Base-by-base conservation (phyloP, 148 eudicot genomes). In the Camellia lanceoleosa region DNA sequence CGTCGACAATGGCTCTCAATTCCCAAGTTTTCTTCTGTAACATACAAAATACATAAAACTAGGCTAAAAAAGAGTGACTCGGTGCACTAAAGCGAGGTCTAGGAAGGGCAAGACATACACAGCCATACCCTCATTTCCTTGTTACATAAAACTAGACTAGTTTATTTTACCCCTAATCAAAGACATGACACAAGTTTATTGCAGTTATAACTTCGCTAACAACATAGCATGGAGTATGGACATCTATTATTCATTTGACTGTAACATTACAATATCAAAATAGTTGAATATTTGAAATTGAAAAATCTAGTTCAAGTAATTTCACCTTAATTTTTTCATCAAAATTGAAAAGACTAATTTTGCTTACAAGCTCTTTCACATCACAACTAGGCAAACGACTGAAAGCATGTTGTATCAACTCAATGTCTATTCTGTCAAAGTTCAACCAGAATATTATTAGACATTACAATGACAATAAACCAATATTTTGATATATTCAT, bases 61-160 rank as follows among this genome's bases (percentile, higher is more conserved):
- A 23, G 30, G 0, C 30, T 23, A 23, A 23, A 23, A 23, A 23
- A 23, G 30, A 23, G 30, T 23, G 30, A 23, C 30, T 23, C 30
- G 0, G 30, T 23, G 30, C 30, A 23, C 30, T 23, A 23, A 23
- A 23, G 30, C 30, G 30, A 23, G 30, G 30, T 23, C 30, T 23
- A 23, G 30, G 30, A 23, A 23, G 30, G 30, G 30, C 30, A 23
- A 23, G 30, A 23, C 30, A 23, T 23, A 23, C 30, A 23, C 30
- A 23, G 30, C 30, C 30, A 23, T 23, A 23, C 30, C 30, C 30
- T 23, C 30, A 23, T 23, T 23, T 23, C 30, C 30, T 23, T 73
- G 81, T 82, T 92, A 92, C 47, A 76, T 60, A 68, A 91, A 82
- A 82, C 81, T 92, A 79, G 85, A 89, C 47, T 85, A 87, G 79